phyloP scores from a whole-genome alignment of 2,329 filamentous ascomycete genomes.

The Grosmannia clavigera region DNA sequence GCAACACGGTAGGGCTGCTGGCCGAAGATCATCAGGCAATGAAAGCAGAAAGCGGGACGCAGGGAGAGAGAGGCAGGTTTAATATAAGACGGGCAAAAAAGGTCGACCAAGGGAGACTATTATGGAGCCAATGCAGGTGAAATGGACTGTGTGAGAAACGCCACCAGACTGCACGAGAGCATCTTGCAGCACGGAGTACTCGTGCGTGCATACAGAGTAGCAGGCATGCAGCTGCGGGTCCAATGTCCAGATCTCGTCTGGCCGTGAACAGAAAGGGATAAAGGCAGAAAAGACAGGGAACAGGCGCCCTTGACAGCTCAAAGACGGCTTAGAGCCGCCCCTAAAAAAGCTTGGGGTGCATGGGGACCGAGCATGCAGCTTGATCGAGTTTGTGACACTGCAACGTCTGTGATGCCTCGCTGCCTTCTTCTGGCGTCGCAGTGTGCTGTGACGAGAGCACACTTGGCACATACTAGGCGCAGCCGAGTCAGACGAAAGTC shows the following conservation, averaged over 20 bases:
- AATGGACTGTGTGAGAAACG: not conserved
- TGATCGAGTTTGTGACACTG: not conserved
- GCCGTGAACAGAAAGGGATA: not conserved
- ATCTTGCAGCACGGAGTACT: not conserved
- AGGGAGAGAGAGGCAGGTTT: not conserved
- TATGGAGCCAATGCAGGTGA: not conserved
- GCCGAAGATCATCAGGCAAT: not conserved
- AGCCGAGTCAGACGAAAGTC: no score
- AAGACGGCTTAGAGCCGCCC: not conserved
- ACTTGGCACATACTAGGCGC: not conserved
- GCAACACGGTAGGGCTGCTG: not conserved
- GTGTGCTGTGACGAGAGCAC: not conserved
- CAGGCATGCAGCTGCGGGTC: not conserved
- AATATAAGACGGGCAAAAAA: not conserved
- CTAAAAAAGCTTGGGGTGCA: not conserved
- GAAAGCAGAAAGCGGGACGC: not conserved
- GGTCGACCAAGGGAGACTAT: not conserved
- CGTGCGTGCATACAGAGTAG: not conserved
- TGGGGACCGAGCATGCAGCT: constrained; percentile 7
- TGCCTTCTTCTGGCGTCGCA: not conserved
- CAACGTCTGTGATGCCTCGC: not conserved
- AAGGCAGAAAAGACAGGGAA: not conserved
- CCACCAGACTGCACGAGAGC: no score
- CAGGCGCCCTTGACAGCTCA: not conserved
- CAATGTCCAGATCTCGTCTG: not conserved